phyloP scores from a whole-genome alignment of 345 rosid genomes.

The Sisymbrium irio region DNA sequence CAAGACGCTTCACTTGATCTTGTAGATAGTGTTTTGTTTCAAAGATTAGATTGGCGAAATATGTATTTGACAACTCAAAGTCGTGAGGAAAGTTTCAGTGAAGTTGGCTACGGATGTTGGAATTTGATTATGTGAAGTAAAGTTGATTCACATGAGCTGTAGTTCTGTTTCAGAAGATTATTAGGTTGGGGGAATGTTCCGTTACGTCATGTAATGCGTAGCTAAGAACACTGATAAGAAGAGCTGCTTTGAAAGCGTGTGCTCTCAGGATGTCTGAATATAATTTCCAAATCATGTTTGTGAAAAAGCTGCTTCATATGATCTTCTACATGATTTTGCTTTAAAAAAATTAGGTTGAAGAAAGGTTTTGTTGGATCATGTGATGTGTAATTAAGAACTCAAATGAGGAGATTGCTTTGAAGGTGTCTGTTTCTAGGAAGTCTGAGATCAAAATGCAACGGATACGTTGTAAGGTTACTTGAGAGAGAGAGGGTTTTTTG shows the following conservation, averaged over 20 bases:
- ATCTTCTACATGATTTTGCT: not conserved
- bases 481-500: not conserved
- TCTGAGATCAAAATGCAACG: not conserved
- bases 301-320: not conserved
- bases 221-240: not conserved
- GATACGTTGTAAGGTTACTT: not conserved
- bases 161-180: not conserved
- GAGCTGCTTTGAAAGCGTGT: not conserved
- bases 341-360: not conserved
- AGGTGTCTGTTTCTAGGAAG: not conserved
- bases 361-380: not conserved
- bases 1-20: not conserved
- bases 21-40: constrained; percentile 2
- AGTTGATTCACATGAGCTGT: not conserved
- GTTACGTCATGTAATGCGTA: not conserved
- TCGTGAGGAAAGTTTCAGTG: not conserved
- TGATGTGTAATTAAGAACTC: not conserved
- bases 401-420: not conserved
- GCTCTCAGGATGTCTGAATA: not conserved
- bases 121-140: not conserved
- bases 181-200: not conserved
- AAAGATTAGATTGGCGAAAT: not conserved
- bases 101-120: not conserved
- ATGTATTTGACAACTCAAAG: not conserved
- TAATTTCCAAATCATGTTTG: not conserved